Evolutionary conservation across 768 basidiomycete genomes (phyloP).

Genomic region (Suillus fuscotomentosus): DNA sequence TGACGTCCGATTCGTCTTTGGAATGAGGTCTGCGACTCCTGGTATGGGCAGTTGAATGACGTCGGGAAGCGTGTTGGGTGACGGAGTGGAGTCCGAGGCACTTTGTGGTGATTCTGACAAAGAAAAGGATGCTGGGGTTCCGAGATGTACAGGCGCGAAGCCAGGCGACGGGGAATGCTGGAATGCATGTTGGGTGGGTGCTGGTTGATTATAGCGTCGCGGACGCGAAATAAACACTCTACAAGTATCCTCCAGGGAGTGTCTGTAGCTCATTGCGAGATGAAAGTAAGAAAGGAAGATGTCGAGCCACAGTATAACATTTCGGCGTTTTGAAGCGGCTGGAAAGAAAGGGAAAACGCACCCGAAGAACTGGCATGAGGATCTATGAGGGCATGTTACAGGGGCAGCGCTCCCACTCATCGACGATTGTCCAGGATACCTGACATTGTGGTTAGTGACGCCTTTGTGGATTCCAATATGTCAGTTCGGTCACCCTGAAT

Average conservation of each 20-base stretch:
- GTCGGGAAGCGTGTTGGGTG: neutral
- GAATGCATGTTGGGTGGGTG: slow-evolving; percentile 5
- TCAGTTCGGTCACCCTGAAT: neutral
- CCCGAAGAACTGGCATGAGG: slow-evolving; percentile 10
- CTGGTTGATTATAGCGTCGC: slow-evolving; percentile 2
- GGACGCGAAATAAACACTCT: slow-evolving; percentile 25
- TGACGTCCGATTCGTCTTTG: slow-evolving; percentile 35
- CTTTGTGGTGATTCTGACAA: neutral
- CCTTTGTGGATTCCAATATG: slow-evolving; percentile 1
- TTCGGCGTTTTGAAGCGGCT: slow-evolving; percentile 9
- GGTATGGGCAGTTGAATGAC: slow-evolving; percentile 7
- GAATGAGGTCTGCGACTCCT: slow-evolving; percentile 8
- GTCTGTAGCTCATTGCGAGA: slow-evolving; percentile 22
- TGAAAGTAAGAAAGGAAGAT: slow-evolving; percentile 12
- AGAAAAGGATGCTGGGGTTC: slow-evolving; percentile 2
- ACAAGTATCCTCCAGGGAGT: slow-evolving; percentile 32
- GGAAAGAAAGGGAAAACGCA: slow-evolving; percentile 14
- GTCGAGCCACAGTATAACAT: neutral
- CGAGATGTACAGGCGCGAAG: neutral
- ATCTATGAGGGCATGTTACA: slow-evolving; percentile 8
- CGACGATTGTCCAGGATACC: slow-evolving; percentile 1
- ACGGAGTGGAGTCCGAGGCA: neutral
- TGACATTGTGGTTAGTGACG: neutral
- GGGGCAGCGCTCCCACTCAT: neutral
- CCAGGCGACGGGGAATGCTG: slow-evolving; percentile 2